These are phyloP conservation scores for Amborella trichopoda DNA, from an alignment of 164 flowering plant species.

Conservation along the genomic window DNA sequence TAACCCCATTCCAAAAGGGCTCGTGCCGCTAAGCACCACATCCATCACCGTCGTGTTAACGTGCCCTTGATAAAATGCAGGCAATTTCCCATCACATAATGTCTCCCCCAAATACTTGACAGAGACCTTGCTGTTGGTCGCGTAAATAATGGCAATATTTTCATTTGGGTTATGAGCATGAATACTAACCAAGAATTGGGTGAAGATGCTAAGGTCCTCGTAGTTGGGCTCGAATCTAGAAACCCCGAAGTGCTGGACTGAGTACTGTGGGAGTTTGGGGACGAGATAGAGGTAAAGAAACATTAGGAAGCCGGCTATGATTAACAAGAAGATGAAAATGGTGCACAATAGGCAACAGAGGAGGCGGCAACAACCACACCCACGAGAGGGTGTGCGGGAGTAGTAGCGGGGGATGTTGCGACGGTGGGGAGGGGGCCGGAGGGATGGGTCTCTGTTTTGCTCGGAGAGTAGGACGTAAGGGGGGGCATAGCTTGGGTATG, in stretches of 20 bases:
- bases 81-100: conserved; percentile 42
- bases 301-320: conserved; percentile 3
- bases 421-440: conserved; percentile 44
- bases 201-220: conserved; percentile 27
- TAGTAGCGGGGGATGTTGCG: conserved; percentile 38
- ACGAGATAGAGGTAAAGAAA: conserved; percentile 12
- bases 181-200: conserved; percentile 27
- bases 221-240: conserved; percentile 21
- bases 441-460: conserved; percentile 5
- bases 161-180: conserved; percentile 48
- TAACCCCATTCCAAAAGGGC: conserved; percentile 40
- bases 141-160: conserved; percentile 34
- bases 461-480: conserved; percentile 33
- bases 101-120: conserved; percentile 20
- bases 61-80: conserved; percentile 37
- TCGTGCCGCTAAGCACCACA: conserved; percentile 31
- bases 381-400: conserved; percentile 6
- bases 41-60: conserved; percentile 27
- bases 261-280: conserved; percentile 40
- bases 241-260: conserved; percentile 21
- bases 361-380: conserved; percentile 23
- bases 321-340: conserved; percentile 24
- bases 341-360: conserved; percentile 37
- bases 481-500: conserved; percentile 16
- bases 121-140: conserved; percentile 15